Percentiles rank a stretch among this genome's conserved stretches.
Conservation (phyloP, 208 protist species). For the Leishmania martiniquensis region DNA sequence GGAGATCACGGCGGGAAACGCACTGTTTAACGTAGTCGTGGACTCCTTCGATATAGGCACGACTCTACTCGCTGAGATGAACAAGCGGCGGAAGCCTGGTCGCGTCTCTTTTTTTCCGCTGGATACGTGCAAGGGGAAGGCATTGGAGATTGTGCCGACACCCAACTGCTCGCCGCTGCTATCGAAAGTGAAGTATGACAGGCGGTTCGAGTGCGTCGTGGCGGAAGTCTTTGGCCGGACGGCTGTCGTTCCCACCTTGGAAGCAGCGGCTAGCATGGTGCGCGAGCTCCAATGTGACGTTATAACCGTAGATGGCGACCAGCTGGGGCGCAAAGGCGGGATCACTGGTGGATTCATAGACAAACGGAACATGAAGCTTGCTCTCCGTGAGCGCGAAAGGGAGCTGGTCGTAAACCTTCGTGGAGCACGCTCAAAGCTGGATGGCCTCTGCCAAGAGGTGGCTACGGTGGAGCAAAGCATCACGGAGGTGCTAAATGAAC, state of each 20-base stretch:
- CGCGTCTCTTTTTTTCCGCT: conserved; percentile 98
- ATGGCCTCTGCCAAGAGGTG: conserved; percentile 67
- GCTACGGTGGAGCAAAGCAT: conserved; percentile 77
- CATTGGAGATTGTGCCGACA: conserved; percentile 49
- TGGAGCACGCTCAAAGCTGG: conserved; percentile 43
- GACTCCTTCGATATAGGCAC: conserved; percentile 95
- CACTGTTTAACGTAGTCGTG: conserved; percentile 98
- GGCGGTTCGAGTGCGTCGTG: conserved; percentile 81
- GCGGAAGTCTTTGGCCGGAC: conserved; percentile 95
- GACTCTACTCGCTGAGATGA: conserved; percentile 93
- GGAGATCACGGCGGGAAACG: conserved; percentile 95
- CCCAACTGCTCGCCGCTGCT: conserved; percentile 76
- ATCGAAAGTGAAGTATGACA: conserved; percentile 77
- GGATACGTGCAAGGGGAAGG: conserved; percentile 83
- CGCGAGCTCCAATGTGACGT: conserved; percentile 90
- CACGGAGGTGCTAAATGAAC: conserved; percentile 74
- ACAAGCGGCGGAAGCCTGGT: conserved; percentile 83
- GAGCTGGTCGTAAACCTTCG: conserved; percentile 23
- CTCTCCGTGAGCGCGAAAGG: conserved; percentile 56
- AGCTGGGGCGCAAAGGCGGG: conserved; percentile 87
- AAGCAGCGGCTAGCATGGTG: conserved; percentile 71
- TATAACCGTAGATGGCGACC: conserved; percentile 95
- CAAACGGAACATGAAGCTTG: conserved; percentile 78
- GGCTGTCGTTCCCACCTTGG: conserved; percentile 87
- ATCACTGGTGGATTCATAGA: conserved; percentile 97